Percentiles rank a stretch among this genome's conserved stretches.
These are phyloP conservation scores for Hericium erinaceus DNA, from an alignment of 768 basidiomycete genomes.

Conservation along the genomic window DNA sequence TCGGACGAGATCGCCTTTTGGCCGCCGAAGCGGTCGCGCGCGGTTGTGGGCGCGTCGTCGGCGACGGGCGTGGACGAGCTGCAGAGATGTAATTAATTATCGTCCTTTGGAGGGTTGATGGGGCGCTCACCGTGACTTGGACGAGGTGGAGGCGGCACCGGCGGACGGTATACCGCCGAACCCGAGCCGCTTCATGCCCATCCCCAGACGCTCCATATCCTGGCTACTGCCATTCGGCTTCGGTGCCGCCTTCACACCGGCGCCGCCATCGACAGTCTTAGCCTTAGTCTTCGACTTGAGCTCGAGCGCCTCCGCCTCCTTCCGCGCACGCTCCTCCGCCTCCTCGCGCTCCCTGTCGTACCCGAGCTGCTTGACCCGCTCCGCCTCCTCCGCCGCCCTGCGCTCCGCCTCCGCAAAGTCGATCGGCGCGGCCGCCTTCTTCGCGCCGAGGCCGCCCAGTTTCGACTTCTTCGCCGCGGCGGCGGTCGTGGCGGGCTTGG, in stretches of 20 bases:
- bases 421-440: constrained; percentile 71
- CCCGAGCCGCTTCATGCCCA: constrained; percentile 72
- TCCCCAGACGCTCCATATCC: constrained; percentile 49
- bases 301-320: constrained; percentile 46
- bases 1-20: constrained; percentile 98
- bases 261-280: constrained; percentile 21
- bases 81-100: neutral
- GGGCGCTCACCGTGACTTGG: constrained; percentile 13
- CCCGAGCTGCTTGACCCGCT: constrained; percentile 83
- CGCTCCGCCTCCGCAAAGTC: constrained; percentile 94
- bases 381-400: constrained; percentile 86
- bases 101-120: no score
- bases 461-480: constrained; percentile 49
- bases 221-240: constrained; percentile 33
- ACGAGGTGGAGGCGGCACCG: constrained; percentile 38
- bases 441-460: constrained; percentile 76
- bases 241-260: constrained; percentile 18
- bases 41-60: constrained; percentile 65
- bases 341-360: constrained; percentile 84
- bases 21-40: constrained; percentile 81
- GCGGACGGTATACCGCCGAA: constrained; percentile 75
- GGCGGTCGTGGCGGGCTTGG: constrained; percentile 19
- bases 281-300: constrained; percentile 25
- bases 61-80: constrained; percentile 18
- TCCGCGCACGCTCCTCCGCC: constrained; percentile 65